Evolutionary conservation across 208 protist species (phyloP).

Genomic region (Acanthamoeba lenticulata): DNA sequence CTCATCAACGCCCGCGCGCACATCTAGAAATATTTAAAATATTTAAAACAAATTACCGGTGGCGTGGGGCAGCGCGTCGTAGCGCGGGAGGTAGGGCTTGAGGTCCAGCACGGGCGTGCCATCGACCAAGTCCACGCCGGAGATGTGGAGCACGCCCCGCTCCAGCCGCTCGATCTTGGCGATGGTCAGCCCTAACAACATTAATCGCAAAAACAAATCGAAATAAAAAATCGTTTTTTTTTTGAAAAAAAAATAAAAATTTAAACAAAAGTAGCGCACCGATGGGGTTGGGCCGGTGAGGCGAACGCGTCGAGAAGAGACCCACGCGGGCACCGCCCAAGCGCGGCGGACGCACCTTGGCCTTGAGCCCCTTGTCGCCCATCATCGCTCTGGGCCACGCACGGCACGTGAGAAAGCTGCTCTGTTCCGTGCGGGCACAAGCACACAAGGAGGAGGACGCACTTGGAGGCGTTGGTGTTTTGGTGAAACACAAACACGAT

Average conservation of each 20-base stretch:
- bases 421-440: background rate
- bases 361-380: slow-evolving; percentile 24
- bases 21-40: no score
- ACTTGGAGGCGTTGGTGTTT: slow-evolving; percentile 81
- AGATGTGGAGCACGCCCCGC: slow-evolving; percentile 41
- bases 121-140: slow-evolving; percentile 77
- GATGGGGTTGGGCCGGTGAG: slow-evolving; percentile 85
- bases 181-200: slow-evolving; percentile 5
- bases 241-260: background rate
- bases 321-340: slow-evolving; percentile 81
- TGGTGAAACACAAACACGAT: slow-evolving; percentile 85
- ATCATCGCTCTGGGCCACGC: background rate
- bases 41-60: background rate
- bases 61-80: slow-evolving; percentile 46
- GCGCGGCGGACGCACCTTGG: slow-evolving; percentile 76
- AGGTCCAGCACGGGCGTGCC: slow-evolving; percentile 82
- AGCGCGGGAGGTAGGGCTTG: slow-evolving; percentile 78
- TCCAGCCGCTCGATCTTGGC: slow-evolving; percentile 57
- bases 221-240: background rate
- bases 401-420: background rate
- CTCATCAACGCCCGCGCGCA: no score
- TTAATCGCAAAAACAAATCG: background rate
- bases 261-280: slow-evolving; percentile 58
- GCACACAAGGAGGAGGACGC: background rate
- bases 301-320: slow-evolving; percentile 82